Evolutionary conservation across 208 protist genomes (phyloP).

Genomic region (Naegleria fowleri): DNA sequence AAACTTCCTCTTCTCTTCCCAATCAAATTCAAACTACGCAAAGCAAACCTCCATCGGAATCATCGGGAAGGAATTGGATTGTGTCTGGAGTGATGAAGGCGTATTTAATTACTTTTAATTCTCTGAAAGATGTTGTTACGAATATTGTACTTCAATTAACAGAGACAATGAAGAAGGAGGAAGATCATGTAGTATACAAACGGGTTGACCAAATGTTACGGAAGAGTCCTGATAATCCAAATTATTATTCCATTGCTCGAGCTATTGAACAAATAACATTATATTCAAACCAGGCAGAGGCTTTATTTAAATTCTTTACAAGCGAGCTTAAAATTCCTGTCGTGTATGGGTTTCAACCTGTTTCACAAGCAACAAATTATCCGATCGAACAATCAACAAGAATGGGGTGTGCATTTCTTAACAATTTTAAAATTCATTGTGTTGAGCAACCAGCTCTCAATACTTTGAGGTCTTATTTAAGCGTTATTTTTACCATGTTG

Average conservation of each 20-base stretch:
- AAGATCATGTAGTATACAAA: background rate
- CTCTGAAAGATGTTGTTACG: too few species aligned
- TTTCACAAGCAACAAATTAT: background rate
- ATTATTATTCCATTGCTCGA: background rate
- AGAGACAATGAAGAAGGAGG: background rate
- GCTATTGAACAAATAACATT: background rate
- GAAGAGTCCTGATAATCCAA: background rate
- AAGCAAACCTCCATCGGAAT: too few species aligned
- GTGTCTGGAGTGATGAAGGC: too few species aligned
- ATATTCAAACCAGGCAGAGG: background rate
- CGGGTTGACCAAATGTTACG: background rate
- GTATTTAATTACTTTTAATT: too few species aligned
- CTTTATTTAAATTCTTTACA: background rate
- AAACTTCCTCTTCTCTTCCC: too few species aligned
- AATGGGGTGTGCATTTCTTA: background rate
- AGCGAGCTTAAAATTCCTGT: background rate
- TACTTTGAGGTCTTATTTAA: background rate
- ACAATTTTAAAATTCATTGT: background rate
- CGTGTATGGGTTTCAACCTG: background rate
- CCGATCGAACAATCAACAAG: background rate
- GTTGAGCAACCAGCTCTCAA: background rate
- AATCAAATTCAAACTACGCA: too few species aligned
- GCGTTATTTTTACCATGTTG: background rate
- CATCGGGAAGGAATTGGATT: too few species aligned
- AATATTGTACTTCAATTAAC: too few species aligned